Evolutionary conservation across 202 grass and related monocot species (phyloP).

Genomic region (Cymbopogon flexuosus): DNA sequence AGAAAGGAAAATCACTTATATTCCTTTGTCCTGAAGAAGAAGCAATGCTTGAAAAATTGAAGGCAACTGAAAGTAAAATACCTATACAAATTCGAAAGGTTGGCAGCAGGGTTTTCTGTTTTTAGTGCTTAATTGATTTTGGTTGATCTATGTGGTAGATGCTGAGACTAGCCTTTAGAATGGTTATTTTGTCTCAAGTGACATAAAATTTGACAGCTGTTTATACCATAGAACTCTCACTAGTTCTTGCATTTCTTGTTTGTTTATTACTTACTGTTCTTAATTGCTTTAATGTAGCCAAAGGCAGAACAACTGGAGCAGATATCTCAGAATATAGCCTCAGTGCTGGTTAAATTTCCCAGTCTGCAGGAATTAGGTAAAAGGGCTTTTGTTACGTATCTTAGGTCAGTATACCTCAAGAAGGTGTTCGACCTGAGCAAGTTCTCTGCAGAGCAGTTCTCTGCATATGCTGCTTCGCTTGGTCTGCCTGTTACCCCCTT

Average conservation of each 20-base stretch:
- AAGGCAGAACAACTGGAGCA: conserved; percentile 64
- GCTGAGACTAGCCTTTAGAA: conserved; percentile 2
- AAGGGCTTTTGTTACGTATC: conserved; percentile 82
- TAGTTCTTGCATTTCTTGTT: conserved; percentile 16
- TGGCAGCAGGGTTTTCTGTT: conserved; percentile 18
- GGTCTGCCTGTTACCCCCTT: conserved; percentile 68
- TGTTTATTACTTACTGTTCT: conserved; percentile 15
- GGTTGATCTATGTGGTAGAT: not conserved
- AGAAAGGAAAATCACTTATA: conserved; percentile 69
- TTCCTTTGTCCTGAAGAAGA: conserved; percentile 78
- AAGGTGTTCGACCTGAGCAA: conserved; percentile 74
- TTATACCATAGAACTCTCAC: conserved; percentile 4
- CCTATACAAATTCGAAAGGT: conserved; percentile 69
- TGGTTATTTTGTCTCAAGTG: not conserved
- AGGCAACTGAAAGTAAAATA: conserved; percentile 73
- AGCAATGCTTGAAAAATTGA: conserved; percentile 82
- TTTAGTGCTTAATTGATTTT: conserved; percentile 1
- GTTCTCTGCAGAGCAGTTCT: conserved; percentile 63
- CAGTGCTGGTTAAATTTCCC: conserved; percentile 69
- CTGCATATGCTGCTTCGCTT: conserved; percentile 69
- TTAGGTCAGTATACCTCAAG: conserved; percentile 67
- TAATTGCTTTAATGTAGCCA: conserved; percentile 45
- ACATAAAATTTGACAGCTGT: not conserved
- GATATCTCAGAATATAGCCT: conserved; percentile 71
- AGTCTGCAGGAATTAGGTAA: conserved; percentile 69